Percentiles rank a stretch among this genome's conserved stretches.
Conservation (phyloP, 257 asterid species). For the Cinchona pubescens region DNA sequence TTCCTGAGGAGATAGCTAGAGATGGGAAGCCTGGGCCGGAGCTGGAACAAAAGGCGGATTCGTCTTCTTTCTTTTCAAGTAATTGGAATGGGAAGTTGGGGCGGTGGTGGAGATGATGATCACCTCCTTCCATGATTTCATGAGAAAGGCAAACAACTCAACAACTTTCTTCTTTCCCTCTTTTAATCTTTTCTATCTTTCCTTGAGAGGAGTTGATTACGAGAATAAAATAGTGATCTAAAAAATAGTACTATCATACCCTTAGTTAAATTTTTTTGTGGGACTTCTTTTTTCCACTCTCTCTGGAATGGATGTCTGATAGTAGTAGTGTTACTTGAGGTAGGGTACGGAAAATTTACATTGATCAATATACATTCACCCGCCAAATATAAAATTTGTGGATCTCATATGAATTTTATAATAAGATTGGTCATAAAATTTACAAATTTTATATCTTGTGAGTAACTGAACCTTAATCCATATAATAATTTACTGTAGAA, state of each 20-base stretch:
- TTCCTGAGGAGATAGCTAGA: conserved; percentile 32
- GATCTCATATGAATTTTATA: too few species aligned
- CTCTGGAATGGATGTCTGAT: conserved; percentile 10
- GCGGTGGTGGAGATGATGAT: conserved; percentile 65
- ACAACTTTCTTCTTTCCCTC: conserved; percentile 13
- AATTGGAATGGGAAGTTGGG: conserved; percentile 81
- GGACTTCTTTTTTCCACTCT: conserved; percentile 17
- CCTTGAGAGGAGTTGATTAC: neutral
- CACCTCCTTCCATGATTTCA: conserved; percentile 90
- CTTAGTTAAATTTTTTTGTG: conserved; percentile 28
- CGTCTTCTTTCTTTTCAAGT: conserved; percentile 73
- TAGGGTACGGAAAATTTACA: too few species aligned
- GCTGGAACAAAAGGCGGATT: conserved; percentile 32
- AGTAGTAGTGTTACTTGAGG: neutral
- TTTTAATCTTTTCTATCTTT: neutral
- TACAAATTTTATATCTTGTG: too few species aligned
- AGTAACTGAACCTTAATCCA: too few species aligned
- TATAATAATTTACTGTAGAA: too few species aligned
- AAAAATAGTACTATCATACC: conserved; percentile 2
- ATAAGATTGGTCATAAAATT: too few species aligned
- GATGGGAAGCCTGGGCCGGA: conserved; percentile 35
- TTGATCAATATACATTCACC: too few species aligned
- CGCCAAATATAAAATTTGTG: too few species aligned
- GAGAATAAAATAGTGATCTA: conserved; percentile 6
- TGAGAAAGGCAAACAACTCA: conserved; percentile 15